phyloP scores from a whole-genome alignment of 2,329 filamentous ascomycete genomes.

The Penicillium sp. region DNA sequence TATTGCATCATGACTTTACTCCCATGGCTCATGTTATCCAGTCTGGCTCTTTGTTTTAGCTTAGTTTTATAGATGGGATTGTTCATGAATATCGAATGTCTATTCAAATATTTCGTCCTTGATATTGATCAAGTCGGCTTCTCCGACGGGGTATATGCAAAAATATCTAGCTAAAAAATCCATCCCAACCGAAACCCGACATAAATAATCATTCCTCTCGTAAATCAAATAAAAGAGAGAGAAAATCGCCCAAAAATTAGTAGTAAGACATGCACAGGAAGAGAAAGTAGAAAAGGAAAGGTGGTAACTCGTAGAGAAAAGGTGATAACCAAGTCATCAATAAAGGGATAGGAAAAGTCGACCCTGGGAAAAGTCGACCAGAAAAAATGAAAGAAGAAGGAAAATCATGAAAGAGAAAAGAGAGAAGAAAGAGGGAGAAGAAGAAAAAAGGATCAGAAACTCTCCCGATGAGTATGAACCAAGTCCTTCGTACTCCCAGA shows the following conservation, averaged over 20 bases:
- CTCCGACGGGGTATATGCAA: not conserved
- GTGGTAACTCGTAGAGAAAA: not conserved
- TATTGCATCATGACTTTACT: not conserved
- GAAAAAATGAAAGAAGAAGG: not conserved
- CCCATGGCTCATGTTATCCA: not conserved
- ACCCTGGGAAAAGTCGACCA: not conserved
- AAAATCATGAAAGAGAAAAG: not conserved
- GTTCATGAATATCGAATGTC: not conserved
- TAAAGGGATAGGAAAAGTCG: not conserved
- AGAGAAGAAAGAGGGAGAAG: not conserved
- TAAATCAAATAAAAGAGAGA: not conserved
- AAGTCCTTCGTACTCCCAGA: conserved; percentile 25
- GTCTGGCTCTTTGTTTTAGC: not conserved
- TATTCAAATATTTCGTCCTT: not conserved
- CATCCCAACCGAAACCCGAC: not conserved
- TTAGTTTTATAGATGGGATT: not conserved
- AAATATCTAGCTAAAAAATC: not conserved
- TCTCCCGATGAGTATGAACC: conserved; percentile 15
- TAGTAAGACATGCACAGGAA: not conserved
- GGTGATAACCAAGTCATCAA: not conserved
- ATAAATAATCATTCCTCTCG: not conserved
- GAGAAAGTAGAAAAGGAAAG: not conserved
- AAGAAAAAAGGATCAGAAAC: conserved; percentile 7
- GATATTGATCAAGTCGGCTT: not conserved
- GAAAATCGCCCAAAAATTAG: not conserved